Evolutionary conservation across 768 basidiomycete genomes (phyloP), one percentile per base, ranked within the genome.

Genomic region (Leccinum subgranulosum): DNA sequence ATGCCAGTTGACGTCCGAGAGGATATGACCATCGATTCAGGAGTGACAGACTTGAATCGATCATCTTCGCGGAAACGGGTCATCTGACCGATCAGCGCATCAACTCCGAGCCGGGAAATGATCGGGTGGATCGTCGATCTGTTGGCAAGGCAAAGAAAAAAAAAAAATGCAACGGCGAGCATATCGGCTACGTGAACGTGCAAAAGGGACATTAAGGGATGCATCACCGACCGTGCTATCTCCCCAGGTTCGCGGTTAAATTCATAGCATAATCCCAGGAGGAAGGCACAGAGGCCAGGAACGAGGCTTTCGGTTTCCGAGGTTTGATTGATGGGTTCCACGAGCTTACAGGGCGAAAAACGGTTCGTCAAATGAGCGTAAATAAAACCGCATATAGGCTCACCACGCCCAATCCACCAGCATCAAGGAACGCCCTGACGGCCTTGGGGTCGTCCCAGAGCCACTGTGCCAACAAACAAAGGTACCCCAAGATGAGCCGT

Each of bases 211-310:
- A 27, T 17, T 17, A 19, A 45, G 17, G 14, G 45, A 56, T n/a
- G 52, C 2, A 48, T 49, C 29, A 67, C 82, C 54, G 53, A 91
- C 91, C 96, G 81, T n/a, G 92, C 93, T 54, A 98, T 92, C 66
- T 97, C 93, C 14, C 95, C 94, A 0, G 95, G 92, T 65, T 97
- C 91, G 41, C 92, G 84, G 71, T 98, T 92, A 78, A 90, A 98
- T 74, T 98, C 95, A 68, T 98, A 99, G 75, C 94, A 94, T 34
- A 94, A 79, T 19, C 95, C 95, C 9, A 99, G 82, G 3, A 98
- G 77, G 77, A 97, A 96, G 2, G 91, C 87, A 52, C 91, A 94
- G 17, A 98, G 78, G 2, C 92, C 94, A 55, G 95, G 94, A 2
- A 98, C 84, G 21, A 97, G 75, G 6, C 85, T 83, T 67, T 98